Evolutionary conservation across 2,329 filamentous ascomycete species (phyloP).

Genomic region (Alternaria infectoria): DNA sequence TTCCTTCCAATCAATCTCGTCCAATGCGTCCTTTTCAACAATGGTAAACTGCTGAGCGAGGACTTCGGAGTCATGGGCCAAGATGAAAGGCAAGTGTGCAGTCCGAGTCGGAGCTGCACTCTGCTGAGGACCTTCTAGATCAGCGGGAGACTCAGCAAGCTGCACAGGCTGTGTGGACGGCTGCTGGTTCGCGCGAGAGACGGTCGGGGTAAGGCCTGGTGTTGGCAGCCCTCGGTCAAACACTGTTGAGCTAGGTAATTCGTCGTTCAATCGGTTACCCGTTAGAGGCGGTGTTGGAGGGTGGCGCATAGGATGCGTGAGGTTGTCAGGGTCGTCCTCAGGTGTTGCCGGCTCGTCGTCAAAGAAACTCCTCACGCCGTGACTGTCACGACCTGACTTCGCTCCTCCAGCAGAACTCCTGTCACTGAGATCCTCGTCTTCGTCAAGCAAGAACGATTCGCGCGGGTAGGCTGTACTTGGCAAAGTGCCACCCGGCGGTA

Average conservation of each 20-base stretch:
- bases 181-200: constrained; percentile 31
- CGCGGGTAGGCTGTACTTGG: constrained; percentile 42
- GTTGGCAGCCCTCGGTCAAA: constrained; percentile 47
- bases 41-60: constrained; percentile 84
- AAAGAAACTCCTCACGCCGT: constrained; percentile 56
- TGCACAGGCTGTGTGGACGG: constrained; percentile 19
- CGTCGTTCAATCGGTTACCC: constrained; percentile 38
- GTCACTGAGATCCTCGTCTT: constrained; percentile 63
- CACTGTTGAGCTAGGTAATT: constrained; percentile 33
- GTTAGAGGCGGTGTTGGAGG: constrained; percentile 55
- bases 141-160: constrained; percentile 28
- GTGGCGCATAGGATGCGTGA: constrained; percentile 44
- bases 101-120: constrained; percentile 11
- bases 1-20: constrained; percentile 88
- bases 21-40: constrained; percentile 83
- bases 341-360: constrained; percentile 53
- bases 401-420: constrained; percentile 59
- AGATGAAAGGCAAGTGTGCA: constrained; percentile 75
- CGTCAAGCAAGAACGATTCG: constrained; percentile 59
- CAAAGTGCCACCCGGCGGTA: constrained; percentile 52
- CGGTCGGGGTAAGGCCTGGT: constrained; percentile 47
- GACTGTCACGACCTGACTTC: constrained; percentile 43
- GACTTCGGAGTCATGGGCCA: constrained; percentile 79
- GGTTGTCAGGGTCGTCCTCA: constrained; percentile 38
- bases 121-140: constrained; percentile 27